Evolutionary conservation across 2,329 filamentous ascomycete genomes (phyloP), one percentile per base, ranked within the genome.

Genomic region (Diaporthe humulicola): DNA sequence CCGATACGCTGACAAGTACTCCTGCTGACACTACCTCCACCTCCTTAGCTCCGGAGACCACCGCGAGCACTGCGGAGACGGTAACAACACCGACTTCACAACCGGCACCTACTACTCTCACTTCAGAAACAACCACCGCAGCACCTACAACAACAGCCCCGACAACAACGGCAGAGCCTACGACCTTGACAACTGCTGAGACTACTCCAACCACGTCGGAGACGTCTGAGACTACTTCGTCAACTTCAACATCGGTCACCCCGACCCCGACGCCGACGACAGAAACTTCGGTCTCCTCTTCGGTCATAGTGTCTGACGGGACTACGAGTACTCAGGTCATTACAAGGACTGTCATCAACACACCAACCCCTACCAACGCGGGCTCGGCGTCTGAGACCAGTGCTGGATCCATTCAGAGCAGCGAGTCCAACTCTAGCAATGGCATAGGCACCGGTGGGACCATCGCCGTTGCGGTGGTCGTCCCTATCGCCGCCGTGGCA

Each of bases 391-490:
- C 75, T 8, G 30, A 42, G 10, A 67, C 73, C 19, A 73, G 69
- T 22, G 73, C 64, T 9, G 70, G 58, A 28, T 57, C 74, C 5
- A 73, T 73, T 73, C 78, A 81, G 17, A 79, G 80, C 0, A 79
- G 82, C 9, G 77, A 79, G 50, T 74, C 78, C 14, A 79, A 81
- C n/a, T 70, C 70, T 17, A 81, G 85, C 8, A 61, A 15, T 25
- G 89, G 90, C 2, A 85, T 96, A 10, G 86, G 82, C 78, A 88
- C 89, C 64, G 88, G 89, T 45, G 93, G 93, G 64, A 96, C 91
- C 78, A 98, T 98, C 76, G 96, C 97, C 10, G 92, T 98, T 69
- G 96, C 96, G 4, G 97, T 99, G 0, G 95, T 98, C 8, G 94
- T 98, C 2, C 97, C 97, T 6, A 96, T 99, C 66, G 95, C 92